A percentile compares a stretch with the other conserved stretches of the same genome.
Conservation (phyloP, 345 rosid genomes). For the Anastatica hierochuntica region DNA sequence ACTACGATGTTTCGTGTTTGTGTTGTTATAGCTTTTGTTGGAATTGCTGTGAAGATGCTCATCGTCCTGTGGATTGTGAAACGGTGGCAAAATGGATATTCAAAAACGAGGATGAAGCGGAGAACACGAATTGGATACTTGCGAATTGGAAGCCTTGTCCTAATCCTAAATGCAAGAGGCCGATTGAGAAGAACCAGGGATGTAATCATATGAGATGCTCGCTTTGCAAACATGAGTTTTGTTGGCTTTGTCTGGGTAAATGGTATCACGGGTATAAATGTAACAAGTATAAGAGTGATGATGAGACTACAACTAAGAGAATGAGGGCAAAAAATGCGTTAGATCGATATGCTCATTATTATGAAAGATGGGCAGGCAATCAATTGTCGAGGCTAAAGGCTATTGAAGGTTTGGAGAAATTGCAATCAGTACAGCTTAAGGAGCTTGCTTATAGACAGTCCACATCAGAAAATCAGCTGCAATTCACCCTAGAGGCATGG, state of each 20-base stretch:
- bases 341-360: background rate
- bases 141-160: background rate
- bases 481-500: conserved; percentile 81
- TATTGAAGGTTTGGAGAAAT: conserved; percentile 16
- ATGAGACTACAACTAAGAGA: background rate
- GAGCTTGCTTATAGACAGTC: conserved; percentile 58
- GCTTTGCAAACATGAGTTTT: background rate
- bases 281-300: background rate
- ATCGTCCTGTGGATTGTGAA: conserved; percentile 2
- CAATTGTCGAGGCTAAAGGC: conserved; percentile 24
- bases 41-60: conserved; percentile 1
- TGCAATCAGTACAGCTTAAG: conserved; percentile 30
- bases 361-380: background rate
- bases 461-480: conserved; percentile 73
- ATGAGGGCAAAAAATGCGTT: background rate
- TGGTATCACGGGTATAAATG: background rate
- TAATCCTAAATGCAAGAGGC: background rate
- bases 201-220: conserved; percentile 10
- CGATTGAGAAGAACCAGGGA: background rate
- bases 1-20: conserved; percentile 16
- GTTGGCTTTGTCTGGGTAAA: background rate
- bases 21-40: conserved; percentile 6
- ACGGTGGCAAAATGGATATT: background rate
- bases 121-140: conserved; percentile 1
- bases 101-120: background rate